These are phyloP conservation scores for Chenopodium quinoa DNA, from an alignment of 148 eudicot genomes.

Conservation along the genomic window DNA sequence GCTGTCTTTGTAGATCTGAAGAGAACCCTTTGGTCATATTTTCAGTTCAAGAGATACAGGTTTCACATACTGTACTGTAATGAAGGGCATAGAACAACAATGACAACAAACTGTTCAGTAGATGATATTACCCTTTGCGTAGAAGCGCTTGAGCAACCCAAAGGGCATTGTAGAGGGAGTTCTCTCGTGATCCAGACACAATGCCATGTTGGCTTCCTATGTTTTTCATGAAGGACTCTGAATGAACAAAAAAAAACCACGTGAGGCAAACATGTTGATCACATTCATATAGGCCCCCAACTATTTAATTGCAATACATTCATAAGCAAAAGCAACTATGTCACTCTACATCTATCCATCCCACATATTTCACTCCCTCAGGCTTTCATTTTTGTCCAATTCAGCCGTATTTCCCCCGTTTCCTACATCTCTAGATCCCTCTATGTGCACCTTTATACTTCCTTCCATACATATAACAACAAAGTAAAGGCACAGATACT, in stretches of 20 bases:
- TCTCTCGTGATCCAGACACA: conserved; percentile 77
- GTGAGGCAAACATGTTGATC: neutral
- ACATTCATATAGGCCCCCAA: neutral
- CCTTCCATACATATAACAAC: neutral
- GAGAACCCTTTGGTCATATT: conserved; percentile 13
- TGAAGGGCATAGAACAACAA: conserved; percentile 3
- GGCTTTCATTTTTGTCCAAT: neutral
- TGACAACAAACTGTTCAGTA: neutral
- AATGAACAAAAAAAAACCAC: conserved; percentile 1
- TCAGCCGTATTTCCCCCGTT: neutral
- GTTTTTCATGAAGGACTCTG: conserved; percentile 69
- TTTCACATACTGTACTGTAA: conserved; percentile 5
- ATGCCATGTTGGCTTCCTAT: conserved; percentile 87
- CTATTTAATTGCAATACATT: neutral
- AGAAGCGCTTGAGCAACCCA: conserved; percentile 97
- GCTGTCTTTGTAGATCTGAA: conserved; percentile 81
- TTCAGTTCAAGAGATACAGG: conserved; percentile 1
- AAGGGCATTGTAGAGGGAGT: conserved; percentile 86
- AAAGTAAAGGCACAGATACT: neutral
- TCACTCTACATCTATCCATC: neutral
- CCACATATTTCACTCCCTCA: neutral
- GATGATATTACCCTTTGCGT: conserved; percentile 73
- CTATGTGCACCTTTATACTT: neutral
- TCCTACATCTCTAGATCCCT: neutral
- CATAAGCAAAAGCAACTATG: neutral